phyloP scores from a whole-genome alignment of 1,284 basidiomycete genomes.

The Schizopora paradoxa region DNA sequence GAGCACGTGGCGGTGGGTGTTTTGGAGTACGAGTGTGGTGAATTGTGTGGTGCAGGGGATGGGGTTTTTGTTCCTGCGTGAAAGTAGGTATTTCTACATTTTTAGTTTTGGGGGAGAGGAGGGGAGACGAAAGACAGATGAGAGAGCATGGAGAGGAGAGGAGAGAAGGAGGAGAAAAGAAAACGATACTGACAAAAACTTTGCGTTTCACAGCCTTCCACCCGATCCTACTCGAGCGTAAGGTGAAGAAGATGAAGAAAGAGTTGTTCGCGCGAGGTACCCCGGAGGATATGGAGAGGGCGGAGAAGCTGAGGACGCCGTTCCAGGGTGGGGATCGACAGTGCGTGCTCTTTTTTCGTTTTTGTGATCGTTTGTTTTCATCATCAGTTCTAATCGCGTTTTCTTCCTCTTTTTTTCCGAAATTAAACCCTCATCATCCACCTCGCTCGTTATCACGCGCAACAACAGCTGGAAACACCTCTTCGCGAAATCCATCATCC shows the following conservation, averaged over 20 bases:
- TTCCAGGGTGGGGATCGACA: slow-evolving; percentile 25
- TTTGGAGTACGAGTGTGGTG: slow-evolving; percentile 37
- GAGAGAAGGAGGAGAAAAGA: no score
- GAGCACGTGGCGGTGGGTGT: slow-evolving; percentile 65
- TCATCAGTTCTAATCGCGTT: neutral
- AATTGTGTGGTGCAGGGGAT: slow-evolving; percentile 33
- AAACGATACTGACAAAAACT: neutral
- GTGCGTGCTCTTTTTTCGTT: neutral
- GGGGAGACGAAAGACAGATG: no score
- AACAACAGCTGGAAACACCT: slow-evolving; percentile 34
- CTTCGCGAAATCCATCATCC: slow-evolving; percentile 33
- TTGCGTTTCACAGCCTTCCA: slow-evolving; percentile 32
- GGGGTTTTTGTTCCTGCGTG: slow-evolving; percentile 41
- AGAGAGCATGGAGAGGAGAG: no score
- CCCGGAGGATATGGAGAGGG: neutral
- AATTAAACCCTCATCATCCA: neutral
- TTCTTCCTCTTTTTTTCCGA: neutral
- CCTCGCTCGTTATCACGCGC: slow-evolving; percentile 12
- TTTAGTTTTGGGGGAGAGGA: neutral
- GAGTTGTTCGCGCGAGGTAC: slow-evolving; percentile 22
- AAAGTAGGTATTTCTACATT: slow-evolving; percentile 31
- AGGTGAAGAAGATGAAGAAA: slow-evolving; percentile 35
- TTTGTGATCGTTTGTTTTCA: neutral
- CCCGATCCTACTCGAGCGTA: slow-evolving; percentile 43
- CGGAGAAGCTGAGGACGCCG: slow-evolving; percentile 25